These are phyloP conservation scores for Pholiota molesta DNA, from an alignment of 768 basidiomycete genomes.

Conservation along the genomic window DNA sequence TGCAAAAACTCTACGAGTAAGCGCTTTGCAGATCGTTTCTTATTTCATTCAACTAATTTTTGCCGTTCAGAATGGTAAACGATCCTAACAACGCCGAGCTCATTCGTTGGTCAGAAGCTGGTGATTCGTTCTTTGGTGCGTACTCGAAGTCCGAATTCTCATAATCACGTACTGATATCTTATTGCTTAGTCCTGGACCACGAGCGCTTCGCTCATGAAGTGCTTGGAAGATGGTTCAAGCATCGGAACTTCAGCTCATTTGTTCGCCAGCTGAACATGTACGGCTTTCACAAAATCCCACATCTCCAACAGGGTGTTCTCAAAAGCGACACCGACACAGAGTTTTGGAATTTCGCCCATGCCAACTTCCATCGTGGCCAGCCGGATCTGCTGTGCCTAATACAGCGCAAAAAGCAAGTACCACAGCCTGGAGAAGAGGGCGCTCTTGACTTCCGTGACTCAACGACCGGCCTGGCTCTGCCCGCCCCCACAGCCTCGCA, in stretches of 20 bases:
- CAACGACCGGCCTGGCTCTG: conserved; percentile 10
- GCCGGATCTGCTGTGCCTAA: conserved; percentile 84
- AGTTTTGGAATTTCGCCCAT: conserved; percentile 92
- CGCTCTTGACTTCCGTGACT: conserved; percentile 36
- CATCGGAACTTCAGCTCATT: conserved; percentile 95
- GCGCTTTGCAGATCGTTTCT: conserved; percentile 32
- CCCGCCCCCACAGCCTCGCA: neutral
- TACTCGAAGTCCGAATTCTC: neutral
- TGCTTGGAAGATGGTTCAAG: conserved; percentile 95
- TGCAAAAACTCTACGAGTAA: conserved; percentile 92
- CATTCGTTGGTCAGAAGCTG: conserved; percentile 90
- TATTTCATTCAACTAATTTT: conserved; percentile 10
- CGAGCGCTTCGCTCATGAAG: conserved; percentile 86
- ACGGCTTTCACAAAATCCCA: conserved; percentile 93
- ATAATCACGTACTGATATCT: neutral
- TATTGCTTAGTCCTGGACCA: conserved; percentile 76
- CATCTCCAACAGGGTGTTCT: conserved; percentile 95
- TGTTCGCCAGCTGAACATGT: conserved; percentile 94
- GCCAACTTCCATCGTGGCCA: conserved; percentile 88
- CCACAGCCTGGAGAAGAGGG: conserved; percentile 40
- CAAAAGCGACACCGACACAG: conserved; percentile 77
- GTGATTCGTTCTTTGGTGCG: conserved; percentile 91
- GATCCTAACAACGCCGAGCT: conserved; percentile 81
- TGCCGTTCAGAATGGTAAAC: conserved; percentile 78
- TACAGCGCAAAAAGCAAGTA: conserved; percentile 83